Percentiles rank a stretch among this genome's conserved stretches.
phyloP scores from a whole-genome alignment of 2,329 filamentous ascomycete species.

The Epicoccum sorghinum region DNA sequence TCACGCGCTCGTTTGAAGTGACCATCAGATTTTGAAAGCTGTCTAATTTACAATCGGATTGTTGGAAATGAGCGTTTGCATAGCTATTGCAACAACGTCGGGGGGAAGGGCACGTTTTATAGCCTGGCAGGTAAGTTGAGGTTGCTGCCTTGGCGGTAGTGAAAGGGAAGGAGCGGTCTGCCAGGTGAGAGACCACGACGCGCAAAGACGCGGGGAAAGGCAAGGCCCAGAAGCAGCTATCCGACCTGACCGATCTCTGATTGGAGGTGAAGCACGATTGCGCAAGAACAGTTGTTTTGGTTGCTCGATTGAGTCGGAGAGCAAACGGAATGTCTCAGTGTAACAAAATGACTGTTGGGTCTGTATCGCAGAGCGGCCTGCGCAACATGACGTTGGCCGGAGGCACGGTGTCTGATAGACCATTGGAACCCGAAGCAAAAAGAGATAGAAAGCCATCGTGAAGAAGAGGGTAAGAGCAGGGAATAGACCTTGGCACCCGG shows the following conservation, averaged over 20 bases:
- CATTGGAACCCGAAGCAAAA: too few relatives aligned
- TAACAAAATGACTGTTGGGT: too few relatives aligned
- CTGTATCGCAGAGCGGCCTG: too few relatives aligned
- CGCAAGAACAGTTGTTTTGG: background rate
- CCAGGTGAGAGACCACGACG: slow-evolving; percentile 2
- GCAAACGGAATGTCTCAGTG: slow-evolving; percentile 1
- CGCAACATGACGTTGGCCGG: too few relatives aligned
- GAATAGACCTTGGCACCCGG: too few relatives aligned
- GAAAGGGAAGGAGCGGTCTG: slow-evolving; percentile 10
- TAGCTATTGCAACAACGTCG: background rate
- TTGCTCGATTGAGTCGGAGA: background rate
- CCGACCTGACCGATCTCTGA: background rate
- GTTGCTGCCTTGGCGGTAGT: slow-evolving; percentile 9
- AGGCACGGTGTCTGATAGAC: too few relatives aligned
- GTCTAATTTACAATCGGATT: background rate
- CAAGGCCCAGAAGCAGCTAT: background rate
- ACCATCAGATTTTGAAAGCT: background rate
- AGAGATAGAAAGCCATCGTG: too few relatives aligned
- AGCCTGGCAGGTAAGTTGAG: background rate
- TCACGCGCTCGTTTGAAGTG: background rate
- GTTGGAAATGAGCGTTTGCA: background rate
- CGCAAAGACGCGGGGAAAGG: background rate
- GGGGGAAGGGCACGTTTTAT: background rate
- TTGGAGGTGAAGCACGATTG: background rate
- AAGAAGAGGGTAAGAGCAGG: too few relatives aligned